Evolutionary conservation across 768 basidiomycete species (phyloP), one percentile per base, ranked within the genome.

Genomic region (Trametes gibbosa): DNA sequence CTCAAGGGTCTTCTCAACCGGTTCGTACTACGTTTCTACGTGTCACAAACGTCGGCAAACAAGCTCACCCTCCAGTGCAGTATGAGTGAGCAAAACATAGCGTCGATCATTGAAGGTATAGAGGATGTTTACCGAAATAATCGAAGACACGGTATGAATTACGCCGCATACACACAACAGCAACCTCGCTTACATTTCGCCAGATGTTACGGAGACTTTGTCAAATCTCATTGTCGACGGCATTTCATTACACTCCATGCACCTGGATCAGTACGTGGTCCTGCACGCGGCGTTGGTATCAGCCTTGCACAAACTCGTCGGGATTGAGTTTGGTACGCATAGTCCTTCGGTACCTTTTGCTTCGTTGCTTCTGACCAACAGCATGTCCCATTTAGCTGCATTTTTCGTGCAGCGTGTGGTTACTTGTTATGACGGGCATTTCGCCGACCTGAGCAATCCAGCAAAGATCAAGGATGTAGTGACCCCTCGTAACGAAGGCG

Each of bases 21-120:
- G 92, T 91, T 65, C 45, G 77, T 13, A 40, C 50, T 34, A 35
- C 42, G 45, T 19, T 17, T 39, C 32, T 37, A 14, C 2, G 7
- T 27, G 32, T 32, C 29, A 32, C 29, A 2, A 21, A 17, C 1
- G 1, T 53, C n/a, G 13, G 21, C n/a, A n/a, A n/a, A n/a, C n/a
- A 14, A 63, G 21, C 27, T 54, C 1, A 34, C 10, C 63, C 32
- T 32, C 29, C 58, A 35, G 29, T n/a, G 42, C 63, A 95, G 94
- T 63, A 81, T 96, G 85, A 92, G 88, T 63, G 95, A 98, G 72
- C 89, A 89, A 69, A 97, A 95, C 62, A 87, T 96, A 56, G 77
- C 81, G 2, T 79, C 82, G 0, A 90, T 96, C 25, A 66, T 95
- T 17, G 83, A 83, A 42, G 81, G 82, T 39, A 75, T 95, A 14